These are phyloP conservation scores for Colletotrichum paranaense DNA, from an alignment of 2,329 filamentous ascomycete genomes.

Conservation along the genomic window DNA sequence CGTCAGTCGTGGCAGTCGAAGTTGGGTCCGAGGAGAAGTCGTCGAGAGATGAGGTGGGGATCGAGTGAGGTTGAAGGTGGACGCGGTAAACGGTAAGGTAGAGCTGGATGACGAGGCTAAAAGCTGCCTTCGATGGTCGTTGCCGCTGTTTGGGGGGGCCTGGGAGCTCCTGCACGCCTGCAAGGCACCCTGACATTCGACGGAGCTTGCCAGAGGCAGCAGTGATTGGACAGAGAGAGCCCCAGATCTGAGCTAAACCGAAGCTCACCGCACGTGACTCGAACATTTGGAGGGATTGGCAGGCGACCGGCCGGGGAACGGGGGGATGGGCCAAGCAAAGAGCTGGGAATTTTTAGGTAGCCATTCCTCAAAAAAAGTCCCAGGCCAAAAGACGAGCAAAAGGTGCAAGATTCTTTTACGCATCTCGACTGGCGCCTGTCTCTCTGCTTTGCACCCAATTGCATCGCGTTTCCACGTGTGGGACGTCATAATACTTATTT, in stretches of 20 bases:
- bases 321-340: conserved; percentile 10
- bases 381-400: conserved; percentile 11
- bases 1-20: conserved; percentile 12
- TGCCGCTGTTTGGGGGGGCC: conserved; percentile 28
- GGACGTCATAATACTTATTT: background rate
- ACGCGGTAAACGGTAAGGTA: conserved; percentile 36
- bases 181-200: conserved; percentile 28
- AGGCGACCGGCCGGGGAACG: conserved; percentile 2
- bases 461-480: conserved; percentile 11
- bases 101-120: conserved; percentile 67
- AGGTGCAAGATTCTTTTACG: conserved; percentile 7
- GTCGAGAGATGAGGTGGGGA: conserved; percentile 40
- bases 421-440: background rate
- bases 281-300: background rate
- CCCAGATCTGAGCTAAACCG: conserved; percentile 18
- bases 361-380: conserved; percentile 8
- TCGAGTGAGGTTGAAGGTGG: conserved; percentile 36
- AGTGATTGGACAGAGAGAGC: conserved; percentile 17
- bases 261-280: conserved; percentile 23
- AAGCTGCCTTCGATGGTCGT: conserved; percentile 56
- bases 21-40: conserved; percentile 4
- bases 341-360: conserved; percentile 30
- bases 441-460: conserved; percentile 18
- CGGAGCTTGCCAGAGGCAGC: background rate
- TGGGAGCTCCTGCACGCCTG: conserved; percentile 30